phyloP scores from a whole-genome alignment of 176 grass and related monocot genomes.

The Bromus sterilis region DNA sequence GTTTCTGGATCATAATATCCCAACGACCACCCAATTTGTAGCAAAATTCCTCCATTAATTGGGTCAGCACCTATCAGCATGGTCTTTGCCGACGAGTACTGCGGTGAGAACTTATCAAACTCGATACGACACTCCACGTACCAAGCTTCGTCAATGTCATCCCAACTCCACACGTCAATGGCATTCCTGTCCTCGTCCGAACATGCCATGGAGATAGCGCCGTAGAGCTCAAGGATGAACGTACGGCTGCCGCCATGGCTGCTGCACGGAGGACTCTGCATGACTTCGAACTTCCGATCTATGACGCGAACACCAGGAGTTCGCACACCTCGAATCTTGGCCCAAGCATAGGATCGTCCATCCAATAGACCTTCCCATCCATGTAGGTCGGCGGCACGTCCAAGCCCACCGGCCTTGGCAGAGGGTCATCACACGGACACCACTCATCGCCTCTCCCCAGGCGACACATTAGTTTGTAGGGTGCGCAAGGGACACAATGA shows the following conservation, averaged over 20 bases:
- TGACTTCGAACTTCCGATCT: background rate
- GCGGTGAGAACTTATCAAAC: background rate
- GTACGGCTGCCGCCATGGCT: background rate
- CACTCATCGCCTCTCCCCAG: background rate
- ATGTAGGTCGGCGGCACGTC: background rate
- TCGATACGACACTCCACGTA: background rate
- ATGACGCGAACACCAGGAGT: background rate
- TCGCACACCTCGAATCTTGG: background rate
- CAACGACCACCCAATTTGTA: background rate
- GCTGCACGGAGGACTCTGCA: background rate
- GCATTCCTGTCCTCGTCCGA: background rate
- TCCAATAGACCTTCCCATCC: background rate
- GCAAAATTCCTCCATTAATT: background rate
- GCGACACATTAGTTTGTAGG: background rate
- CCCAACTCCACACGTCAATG: background rate
- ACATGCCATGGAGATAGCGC: background rate
- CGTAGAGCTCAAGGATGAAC: background rate
- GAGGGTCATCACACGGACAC: background rate
- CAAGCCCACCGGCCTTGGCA: background rate
- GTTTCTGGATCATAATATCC: conserved; percentile 3
- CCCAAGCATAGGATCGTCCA: background rate
- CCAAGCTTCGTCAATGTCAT: background rate
- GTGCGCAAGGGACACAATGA: background rate
- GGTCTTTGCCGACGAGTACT: background rate
- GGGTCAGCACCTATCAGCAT: background rate